Base-by-base conservation (phyloP, 495 filamentous ascomycete species). In the Trichoderma orchidacearum region DNA sequence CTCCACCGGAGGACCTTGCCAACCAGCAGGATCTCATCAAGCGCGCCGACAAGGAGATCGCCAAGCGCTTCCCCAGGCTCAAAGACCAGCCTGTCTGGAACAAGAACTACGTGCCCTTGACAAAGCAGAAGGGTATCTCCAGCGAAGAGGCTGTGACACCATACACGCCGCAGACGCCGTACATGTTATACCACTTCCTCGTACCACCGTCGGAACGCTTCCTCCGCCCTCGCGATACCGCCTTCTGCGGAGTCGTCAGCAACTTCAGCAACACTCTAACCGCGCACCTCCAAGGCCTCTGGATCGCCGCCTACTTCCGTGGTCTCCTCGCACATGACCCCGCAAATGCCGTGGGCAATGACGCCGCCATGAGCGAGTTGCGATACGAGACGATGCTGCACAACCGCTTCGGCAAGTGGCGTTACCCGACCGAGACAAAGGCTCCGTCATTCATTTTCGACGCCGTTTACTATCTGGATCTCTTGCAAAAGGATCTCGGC, bases 371-470 rank as follows among this genome's bases (percentile, higher is more conserved):
- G 17, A 53, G 59, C 1, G 54, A 71, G 51, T 41, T 79, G 12
- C 64, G 61, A 25, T 70, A 72, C 64, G 81, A 87, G 60, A 83
- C 83, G 0, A 72, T 80, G 13, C 67, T 92, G 56, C 74, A 83
- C 62, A 78, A 76, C 18, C 79, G 86, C 11, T 90, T 84, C 61
- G 82, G 85, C 0, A 77, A 77, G 58, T 86, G 82, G 80, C 71
- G 87, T 8, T 85, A 83, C 60, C 83, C 83, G 0, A 75, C 72
- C 2, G 86, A 85, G 2, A 86, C 85, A 0, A 75, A 79, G 56
- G 81, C 80, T 57, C 84, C 85, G 0, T 86, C 89, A 61, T 80
- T 89, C 56, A 82, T 86, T 51, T 90, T 89, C 62, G 87, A 93
- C 65, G 78, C 75, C 1, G 59, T 90, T 41, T 84, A 88, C n/a